Conservation (phyloP, 805 yeast species). For the Pichia cephalocereana region DNA sequence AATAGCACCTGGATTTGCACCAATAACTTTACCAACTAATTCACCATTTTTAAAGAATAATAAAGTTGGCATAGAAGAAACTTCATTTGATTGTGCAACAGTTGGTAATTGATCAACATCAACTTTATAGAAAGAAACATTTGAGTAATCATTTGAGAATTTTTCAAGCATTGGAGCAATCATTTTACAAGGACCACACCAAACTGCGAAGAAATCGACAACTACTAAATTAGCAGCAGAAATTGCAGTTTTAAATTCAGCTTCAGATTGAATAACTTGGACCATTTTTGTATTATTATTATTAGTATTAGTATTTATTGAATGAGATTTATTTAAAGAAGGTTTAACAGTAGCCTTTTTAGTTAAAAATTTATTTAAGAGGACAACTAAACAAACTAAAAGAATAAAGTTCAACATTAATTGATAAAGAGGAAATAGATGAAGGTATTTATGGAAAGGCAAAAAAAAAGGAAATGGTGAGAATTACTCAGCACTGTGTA, state of each 20-base stretch:
- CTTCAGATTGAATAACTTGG: conserved; percentile 31
- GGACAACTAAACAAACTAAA: conserved; percentile 19
- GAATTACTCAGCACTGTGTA: no score
- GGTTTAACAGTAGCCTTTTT: conserved; percentile 6
- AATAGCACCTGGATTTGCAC: conserved; percentile 83
- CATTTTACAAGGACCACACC: conserved; percentile 99
- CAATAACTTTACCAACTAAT: conserved; percentile 70
- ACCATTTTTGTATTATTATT: conserved; percentile 35
- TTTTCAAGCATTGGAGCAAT: conserved; percentile 89
- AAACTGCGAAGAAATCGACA: conserved; percentile 92
- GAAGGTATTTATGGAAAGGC: no score
- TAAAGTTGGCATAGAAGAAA: conserved; percentile 51
- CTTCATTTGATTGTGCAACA: conserved; percentile 59
- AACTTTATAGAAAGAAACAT: conserved; percentile 74
- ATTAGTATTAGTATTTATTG: conserved; percentile 4
- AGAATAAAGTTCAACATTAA: conserved; percentile 20
- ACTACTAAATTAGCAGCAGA: conserved; percentile 61
- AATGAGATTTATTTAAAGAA: background rate
- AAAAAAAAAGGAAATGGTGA: no score
- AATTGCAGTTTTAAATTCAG: conserved; percentile 62
- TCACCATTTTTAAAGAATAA: conserved; percentile 78
- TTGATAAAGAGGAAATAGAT: background rate
- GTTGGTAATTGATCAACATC: conserved; percentile 82
- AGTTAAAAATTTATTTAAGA: conserved; percentile 19
- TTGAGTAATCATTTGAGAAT: conserved; percentile 57